phyloP scores from a whole-genome alignment of 176 grass and related monocot species.

The Areca catechu region DNA sequence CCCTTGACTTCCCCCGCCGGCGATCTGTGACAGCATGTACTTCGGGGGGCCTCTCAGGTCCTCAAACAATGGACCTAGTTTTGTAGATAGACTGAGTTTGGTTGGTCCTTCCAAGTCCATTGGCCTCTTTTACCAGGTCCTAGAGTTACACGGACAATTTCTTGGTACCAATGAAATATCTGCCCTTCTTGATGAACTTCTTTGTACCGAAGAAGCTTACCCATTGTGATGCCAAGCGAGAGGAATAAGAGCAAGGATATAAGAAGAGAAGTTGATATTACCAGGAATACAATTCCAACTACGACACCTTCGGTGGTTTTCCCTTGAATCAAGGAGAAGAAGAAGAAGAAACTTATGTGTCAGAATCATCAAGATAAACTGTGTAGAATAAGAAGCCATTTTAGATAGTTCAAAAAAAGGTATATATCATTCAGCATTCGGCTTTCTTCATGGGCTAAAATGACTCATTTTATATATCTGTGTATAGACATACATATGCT shows the following conservation, averaged over 20 bases:
- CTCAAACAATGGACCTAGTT: constrained; percentile 77
- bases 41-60: constrained; percentile 80
- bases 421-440: too few species aligned
- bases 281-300: constrained; percentile 44
- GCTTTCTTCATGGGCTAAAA: too few species aligned
- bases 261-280: constrained; percentile 37
- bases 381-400: too few species aligned
- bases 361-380: too few species aligned
- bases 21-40: constrained; percentile 65
- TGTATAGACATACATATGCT: too few species aligned
- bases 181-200: constrained; percentile 57
- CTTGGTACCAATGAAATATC: constrained; percentile 67
- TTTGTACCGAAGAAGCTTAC: constrained; percentile 73
- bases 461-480: too few species aligned
- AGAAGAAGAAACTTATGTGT: background rate
- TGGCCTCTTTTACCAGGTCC: constrained; percentile 72
- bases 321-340: constrained; percentile 23
- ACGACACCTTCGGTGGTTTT: constrained; percentile 33
- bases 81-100: constrained; percentile 27
- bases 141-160: constrained; percentile 41
- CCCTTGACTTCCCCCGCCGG: constrained; percentile 8
- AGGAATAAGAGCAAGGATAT: constrained; percentile 64
- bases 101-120: constrained; percentile 69
- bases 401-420: too few species aligned
- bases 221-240: constrained; percentile 66